A percentile compares a stretch with the other conserved stretches of the same genome.
These are phyloP conservation scores for Cordyceps cateniannulata DNA, from an alignment of 2,329 filamentous ascomycete genomes.

Conservation along the genomic window DNA sequence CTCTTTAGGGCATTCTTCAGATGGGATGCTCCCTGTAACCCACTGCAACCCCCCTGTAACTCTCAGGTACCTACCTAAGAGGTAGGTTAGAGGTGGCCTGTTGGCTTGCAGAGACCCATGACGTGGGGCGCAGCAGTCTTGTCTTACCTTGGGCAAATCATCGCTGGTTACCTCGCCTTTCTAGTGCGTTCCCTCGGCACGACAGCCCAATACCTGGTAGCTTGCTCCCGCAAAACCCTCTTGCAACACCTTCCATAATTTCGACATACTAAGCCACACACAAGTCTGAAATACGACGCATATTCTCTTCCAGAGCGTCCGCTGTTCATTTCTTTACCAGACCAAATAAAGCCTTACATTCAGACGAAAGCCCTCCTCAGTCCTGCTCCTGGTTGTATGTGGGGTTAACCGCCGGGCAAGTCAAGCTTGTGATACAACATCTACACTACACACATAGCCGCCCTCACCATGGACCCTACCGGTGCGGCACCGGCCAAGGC, in stretches of 20 bases:
- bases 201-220: constrained; percentile 3
- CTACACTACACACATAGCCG: not conserved
- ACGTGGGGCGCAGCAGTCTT: too few relatives aligned
- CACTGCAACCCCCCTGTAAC: not conserved
- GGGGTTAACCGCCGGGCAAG: not conserved
- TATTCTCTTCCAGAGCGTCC: not conserved
- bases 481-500: constrained; percentile 16
- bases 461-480: constrained; percentile 18
- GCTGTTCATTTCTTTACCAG: not conserved
- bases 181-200: constrained; percentile 12
- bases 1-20: not conserved
- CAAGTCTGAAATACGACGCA: not conserved
- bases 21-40: not conserved
- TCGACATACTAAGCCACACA: not conserved
- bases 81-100: too few relatives aligned
- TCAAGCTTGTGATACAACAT: constrained; percentile 11
- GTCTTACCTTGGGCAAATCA: too few relatives aligned
- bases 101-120: too few relatives aligned
- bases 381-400: not conserved
- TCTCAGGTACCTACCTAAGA: not conserved
- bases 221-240: not conserved
- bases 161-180: not conserved
- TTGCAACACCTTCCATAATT: not conserved
- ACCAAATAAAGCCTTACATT: not conserved
- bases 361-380: not conserved